Conservation (phyloP, 176 grass and related monocot species). For the Panicum miliaceum region DNA sequence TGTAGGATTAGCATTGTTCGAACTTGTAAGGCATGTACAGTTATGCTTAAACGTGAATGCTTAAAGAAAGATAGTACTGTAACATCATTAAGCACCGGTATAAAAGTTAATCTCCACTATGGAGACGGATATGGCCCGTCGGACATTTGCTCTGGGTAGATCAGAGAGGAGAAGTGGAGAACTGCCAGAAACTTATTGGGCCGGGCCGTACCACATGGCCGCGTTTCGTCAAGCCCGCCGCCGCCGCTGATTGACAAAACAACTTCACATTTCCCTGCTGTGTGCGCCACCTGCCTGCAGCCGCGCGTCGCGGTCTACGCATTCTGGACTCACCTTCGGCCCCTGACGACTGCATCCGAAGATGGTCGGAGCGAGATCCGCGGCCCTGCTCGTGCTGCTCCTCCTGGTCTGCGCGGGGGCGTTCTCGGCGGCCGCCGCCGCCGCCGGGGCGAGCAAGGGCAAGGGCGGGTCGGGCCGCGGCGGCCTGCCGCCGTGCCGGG, state of each 20-base stretch:
- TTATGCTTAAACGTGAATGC: too few relatives aligned
- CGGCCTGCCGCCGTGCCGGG: slow-evolving; percentile 46
- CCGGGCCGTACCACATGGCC: not conserved
- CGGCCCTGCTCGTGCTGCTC: slow-evolving; percentile 17
- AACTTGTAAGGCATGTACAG: too few relatives aligned
- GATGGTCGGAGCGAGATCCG: slow-evolving; percentile 26
- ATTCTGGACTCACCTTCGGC: not conserved
- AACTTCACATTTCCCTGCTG: too few relatives aligned
- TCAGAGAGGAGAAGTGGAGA: too few relatives aligned
- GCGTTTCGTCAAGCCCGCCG: not conserved
- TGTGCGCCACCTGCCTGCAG: not conserved
- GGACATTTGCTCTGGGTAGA: too few relatives aligned
- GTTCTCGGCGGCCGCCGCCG: not conserved
- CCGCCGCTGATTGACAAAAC: not conserved
- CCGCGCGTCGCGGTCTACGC: not conserved
- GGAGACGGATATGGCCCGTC: too few relatives aligned
- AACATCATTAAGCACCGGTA: too few relatives aligned
- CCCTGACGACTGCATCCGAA: slow-evolving; percentile 6
- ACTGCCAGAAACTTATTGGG: too few relatives aligned
- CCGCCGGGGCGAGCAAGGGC: slow-evolving; percentile 13
- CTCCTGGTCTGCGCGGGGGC: slow-evolving; percentile 31
- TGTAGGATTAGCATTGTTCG: too few relatives aligned
- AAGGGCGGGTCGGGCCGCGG: not conserved
- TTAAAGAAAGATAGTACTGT: too few relatives aligned
- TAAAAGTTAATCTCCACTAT: too few relatives aligned